Evolutionary conservation across 257 asterid genomes (phyloP).

Genomic region (Solanum megistacrolobum): DNA sequence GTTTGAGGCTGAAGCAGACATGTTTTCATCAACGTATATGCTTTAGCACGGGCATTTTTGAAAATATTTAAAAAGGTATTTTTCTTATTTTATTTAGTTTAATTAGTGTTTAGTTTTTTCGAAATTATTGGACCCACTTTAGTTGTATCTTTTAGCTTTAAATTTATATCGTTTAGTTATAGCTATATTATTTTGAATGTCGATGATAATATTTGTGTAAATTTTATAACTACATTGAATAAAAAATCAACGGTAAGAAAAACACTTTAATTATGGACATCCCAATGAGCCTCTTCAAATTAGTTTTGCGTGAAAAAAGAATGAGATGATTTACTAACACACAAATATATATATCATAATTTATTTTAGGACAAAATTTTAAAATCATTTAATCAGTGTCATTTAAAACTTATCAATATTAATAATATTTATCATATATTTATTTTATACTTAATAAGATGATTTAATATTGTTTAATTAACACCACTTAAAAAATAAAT

Average conservation of each 20-base stretch:
- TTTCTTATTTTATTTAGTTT: too few species aligned
- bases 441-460: not conserved
- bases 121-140: not conserved
- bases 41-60: not conserved
- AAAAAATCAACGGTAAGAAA: not conserved
- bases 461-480: too few species aligned
- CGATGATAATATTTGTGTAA: not conserved
- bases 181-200: not conserved
- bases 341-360: too few species aligned
- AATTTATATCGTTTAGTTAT: too few species aligned
- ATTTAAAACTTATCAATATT: not conserved
- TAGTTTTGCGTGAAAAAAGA: not conserved
- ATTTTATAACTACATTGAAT: not conserved
- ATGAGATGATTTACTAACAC: too few species aligned
- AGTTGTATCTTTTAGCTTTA: not conserved
- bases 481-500: not conserved
- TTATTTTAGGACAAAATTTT: not conserved
- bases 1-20: not conserved
- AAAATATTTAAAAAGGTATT: not conserved
- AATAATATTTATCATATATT: not conserved
- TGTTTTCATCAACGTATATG: not conserved
- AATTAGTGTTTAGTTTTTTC: too few species aligned
- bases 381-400: not conserved
- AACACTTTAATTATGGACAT: not conserved
- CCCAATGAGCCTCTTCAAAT: not conserved